phyloP scores from a whole-genome alignment of 2,329 filamentous ascomycete species.

The Trichophyton mentagrophytes region DNA sequence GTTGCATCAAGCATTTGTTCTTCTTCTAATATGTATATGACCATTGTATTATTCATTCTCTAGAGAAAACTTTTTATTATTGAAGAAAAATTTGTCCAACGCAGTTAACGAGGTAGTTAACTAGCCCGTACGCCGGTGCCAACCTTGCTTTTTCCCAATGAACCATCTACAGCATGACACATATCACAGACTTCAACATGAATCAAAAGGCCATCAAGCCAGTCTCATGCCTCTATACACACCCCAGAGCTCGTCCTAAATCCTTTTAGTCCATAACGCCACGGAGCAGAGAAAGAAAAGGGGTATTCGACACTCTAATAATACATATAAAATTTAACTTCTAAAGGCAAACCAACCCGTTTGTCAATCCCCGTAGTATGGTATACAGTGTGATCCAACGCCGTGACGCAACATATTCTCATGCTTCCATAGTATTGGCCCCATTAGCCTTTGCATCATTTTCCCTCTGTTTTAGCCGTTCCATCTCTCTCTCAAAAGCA shows the following conservation, averaged over 20 bases:
- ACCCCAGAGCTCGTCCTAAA: background rate
- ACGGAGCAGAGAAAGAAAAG: background rate
- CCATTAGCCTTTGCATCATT: background rate
- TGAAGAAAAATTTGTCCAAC: background rate
- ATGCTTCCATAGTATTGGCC: background rate
- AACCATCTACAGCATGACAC: too few relatives aligned
- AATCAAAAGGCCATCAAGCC: background rate
- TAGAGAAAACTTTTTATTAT: background rate
- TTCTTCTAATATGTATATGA: background rate
- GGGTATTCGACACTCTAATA: background rate
- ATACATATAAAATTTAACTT: background rate
- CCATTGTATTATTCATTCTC: background rate
- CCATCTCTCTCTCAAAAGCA: slow-evolving; percentile 15
- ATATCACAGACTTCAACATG: background rate
- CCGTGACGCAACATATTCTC: background rate
- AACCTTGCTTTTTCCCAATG: too few relatives aligned
- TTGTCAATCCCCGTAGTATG: background rate
- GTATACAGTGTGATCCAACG: background rate
- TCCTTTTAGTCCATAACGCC: background rate
- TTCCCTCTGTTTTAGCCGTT: background rate
- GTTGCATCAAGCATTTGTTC: background rate
- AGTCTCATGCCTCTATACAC: background rate
- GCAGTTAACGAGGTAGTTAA: too few relatives aligned
- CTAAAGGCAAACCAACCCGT: background rate
- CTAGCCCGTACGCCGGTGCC: too few relatives aligned